Conservation (phyloP, 73 alveolate genomes). For the Halteria grandinella region DNA sequence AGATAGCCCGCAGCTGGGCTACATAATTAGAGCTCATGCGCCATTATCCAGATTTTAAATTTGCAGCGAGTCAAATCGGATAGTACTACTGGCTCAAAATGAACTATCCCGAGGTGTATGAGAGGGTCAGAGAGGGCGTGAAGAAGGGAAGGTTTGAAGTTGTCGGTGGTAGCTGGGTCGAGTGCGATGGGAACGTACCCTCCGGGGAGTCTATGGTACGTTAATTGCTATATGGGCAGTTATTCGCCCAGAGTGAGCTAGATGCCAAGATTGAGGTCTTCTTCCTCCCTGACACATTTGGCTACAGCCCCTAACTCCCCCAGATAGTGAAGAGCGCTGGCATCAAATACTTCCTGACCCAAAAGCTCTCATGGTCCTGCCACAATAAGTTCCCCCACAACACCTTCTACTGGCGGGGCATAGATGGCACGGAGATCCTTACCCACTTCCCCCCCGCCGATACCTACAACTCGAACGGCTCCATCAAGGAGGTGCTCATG, state of each 20-base stretch:
- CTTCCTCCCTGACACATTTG: conserved; percentile 75
- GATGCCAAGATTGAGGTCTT: conserved; percentile 38
- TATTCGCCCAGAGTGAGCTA: conserved; percentile 50
- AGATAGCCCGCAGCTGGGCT: conserved; percentile 64
- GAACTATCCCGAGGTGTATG: conserved; percentile 61
- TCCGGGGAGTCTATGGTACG: conserved; percentile 70
- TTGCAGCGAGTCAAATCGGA: conserved; percentile 46
- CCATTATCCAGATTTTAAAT: conserved; percentile 27
- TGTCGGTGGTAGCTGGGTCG: conserved; percentile 78
- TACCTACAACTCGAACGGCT: conserved; percentile 57
- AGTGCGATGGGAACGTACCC: conserved; percentile 71
- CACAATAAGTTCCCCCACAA: conserved; percentile 64
- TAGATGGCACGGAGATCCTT: conserved; percentile 69
- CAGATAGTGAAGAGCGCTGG: conserved; percentile 57
- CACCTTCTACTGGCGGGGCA: conserved; percentile 66
- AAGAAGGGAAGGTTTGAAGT: conserved; percentile 56
- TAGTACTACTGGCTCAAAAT: conserved; percentile 58
- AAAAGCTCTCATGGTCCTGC: conserved; percentile 64
- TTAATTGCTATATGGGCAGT: conserved; percentile 60
- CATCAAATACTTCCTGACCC: conserved; percentile 48
- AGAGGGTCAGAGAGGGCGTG: conserved; percentile 43
- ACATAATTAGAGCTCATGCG: conserved; percentile 60
- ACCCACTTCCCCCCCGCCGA: conserved; percentile 78
- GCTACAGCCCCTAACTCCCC: conserved; percentile 68
- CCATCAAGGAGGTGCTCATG: conserved; percentile 38